Evolutionary conservation across 306 rosid species (phyloP), one percentile per base, ranked within the genome.

Genomic region (Cyamopsis tetragonoloba): DNA sequence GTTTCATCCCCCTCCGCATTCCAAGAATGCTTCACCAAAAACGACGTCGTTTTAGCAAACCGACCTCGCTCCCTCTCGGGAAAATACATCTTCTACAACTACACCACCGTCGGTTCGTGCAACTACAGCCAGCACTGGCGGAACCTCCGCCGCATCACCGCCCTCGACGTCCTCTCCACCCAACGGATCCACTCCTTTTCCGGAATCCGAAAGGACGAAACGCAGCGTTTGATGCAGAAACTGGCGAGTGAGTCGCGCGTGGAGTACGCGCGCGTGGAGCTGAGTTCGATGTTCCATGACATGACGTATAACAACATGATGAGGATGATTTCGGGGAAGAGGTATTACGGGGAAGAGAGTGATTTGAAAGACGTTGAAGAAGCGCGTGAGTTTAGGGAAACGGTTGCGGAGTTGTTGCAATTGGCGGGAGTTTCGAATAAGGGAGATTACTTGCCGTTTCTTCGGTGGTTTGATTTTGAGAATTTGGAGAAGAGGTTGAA

Each of bases 311-410:
- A 69, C 74, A 41, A 19, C 65, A 69, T 69, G 65, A 28, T 69
- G 74, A 69, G 74, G n/a, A 69, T 55, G 73, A 17, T 68, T 1
- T 23, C 73, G 1, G 64, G 73, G 9, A 68, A 68, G 54, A 71
- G 69, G 2, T 71, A 71, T 53, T 71, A 47, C 0, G 76, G 76
- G 0, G 41, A 60, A 0, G 69, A 47, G n/a, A 7, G 3, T 39
- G 42, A 10, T 30, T 6, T 39, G 1, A 53, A 26, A 13, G 73
- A 68, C 11, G 20, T 39, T 26, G 43, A 39, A 0, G 44, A 69
- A 11, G 74, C 74, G 6, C 26, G 3, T n/a, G 32, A 69, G 11
- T 69, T 69, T 2, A 39, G 65, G 22, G 64, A 68, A 9, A 37
- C 62, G 2, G 50, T 67, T 2, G 20, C 8, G 7, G 39, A 51